phyloP scores from a whole-genome alignment of 1,284 basidiomycete genomes.

The Microstroma glucosiphilum region DNA sequence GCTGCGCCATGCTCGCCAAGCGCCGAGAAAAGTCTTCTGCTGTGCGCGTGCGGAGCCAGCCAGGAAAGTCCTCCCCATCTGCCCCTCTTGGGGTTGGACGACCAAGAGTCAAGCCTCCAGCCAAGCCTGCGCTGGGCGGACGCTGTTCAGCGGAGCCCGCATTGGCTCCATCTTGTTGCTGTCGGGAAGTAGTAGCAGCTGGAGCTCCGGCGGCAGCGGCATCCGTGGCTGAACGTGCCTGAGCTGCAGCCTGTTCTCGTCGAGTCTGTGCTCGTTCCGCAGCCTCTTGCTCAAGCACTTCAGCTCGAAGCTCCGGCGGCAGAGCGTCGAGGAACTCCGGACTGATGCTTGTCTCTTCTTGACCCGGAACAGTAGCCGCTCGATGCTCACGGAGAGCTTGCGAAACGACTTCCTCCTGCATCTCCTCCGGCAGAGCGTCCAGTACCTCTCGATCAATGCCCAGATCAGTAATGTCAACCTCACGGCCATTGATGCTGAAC shows the following conservation, averaged over 20 bases:
- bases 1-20: conserved; percentile 23
- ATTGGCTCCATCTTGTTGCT: conserved; percentile 3
- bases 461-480: conserved; percentile 97
- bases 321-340: conserved; percentile 91
- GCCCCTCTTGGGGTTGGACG: conserved; percentile 31
- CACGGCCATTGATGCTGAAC: conserved; percentile 69
- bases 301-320: conserved; percentile 89
- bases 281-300: conserved; percentile 90
- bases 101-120: not conserved
- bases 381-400: conserved; percentile 87
- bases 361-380: conserved; percentile 55
- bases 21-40: conserved; percentile 27
- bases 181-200: not conserved
- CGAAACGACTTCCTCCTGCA: conserved; percentile 95
- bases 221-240: not conserved
- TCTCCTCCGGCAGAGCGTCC: conserved; percentile 94
- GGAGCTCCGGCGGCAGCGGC: not conserved
- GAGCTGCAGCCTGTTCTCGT: conserved; percentile 49
- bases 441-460: conserved; percentile 98
- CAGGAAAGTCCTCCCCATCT: conserved; percentile 51
- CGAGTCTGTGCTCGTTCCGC: conserved; percentile 63
- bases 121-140: not conserved
- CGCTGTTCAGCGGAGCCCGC: not conserved
- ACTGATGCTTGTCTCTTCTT: conserved; percentile 74
- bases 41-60: conserved; percentile 3